Evolutionary conservation across 306 rosid species (phyloP), one percentile per base, ranked within the genome.

Genomic region (Chamaecrista fasciculata): DNA sequence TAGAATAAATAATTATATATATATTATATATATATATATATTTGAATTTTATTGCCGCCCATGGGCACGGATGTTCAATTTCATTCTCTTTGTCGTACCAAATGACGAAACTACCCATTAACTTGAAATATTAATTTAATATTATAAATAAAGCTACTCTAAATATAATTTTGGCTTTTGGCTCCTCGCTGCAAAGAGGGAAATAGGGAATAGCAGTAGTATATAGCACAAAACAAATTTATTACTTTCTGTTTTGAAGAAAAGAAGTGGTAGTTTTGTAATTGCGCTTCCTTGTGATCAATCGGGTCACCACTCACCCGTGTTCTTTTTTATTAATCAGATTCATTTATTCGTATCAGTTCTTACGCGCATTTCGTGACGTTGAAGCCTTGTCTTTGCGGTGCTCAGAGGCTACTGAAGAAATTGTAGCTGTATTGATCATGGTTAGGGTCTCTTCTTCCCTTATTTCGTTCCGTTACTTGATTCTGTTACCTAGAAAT

Each of bases 371-470:
- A 15, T 11, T 14, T 49, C 63, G 21, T 56, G n/a, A 11, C 51
- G 15, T 9, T 12, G 62, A 50, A 79, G 36, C 25, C 25, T n/a
- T 33, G 23, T 15, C 24, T 67, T 50, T 51, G 25, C 15, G n/a
- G 18, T 18, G 28, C 29, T 9, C 49, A 10, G 47, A 48, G 50
- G 61, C 48, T 10, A 19, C 33, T 60, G 44, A 24, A 60, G 62
- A 51, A 71, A 31, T 76, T 33, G 12, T 55, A 21, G 14, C 15
- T 58, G 75, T 66, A 34, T 20, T 50, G 16, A 70, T 28, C 58
- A 80, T 76, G 84, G 84, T 80, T 40, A 50, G 80, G 4, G 8
- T 33, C 51, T 71, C 48, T 46, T 50, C n/a, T n/a, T 15, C 12
- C 4, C 46, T n/a, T 0, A 26, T 68, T 68, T 14, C 66, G 2